Percentiles rank a stretch among this genome's conserved stretches.
phyloP scores from a whole-genome alignment of 495 filamentous ascomycete species.

The Daldinia childiae region DNA sequence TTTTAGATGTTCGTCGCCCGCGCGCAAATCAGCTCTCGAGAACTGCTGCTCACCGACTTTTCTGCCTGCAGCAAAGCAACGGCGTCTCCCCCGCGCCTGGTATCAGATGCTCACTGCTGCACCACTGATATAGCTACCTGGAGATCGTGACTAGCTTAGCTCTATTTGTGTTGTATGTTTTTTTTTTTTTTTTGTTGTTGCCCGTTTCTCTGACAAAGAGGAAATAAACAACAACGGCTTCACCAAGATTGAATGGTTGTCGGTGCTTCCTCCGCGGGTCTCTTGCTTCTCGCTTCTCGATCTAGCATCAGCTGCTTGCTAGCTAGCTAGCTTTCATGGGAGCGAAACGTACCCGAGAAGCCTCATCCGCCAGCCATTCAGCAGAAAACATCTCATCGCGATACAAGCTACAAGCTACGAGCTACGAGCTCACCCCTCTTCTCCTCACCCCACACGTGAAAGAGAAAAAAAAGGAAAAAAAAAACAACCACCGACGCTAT shows the following conservation, averaged over 20 bases:
- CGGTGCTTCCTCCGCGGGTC: slow-evolving; percentile 2
- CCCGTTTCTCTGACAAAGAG: slow-evolving; percentile 7
- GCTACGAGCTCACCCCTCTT: slow-evolving; percentile 10
- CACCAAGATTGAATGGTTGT: background rate
- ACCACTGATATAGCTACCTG: slow-evolving; percentile 2
- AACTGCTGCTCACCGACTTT: slow-evolving; percentile 40
- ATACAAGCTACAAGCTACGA: slow-evolving; percentile 1
- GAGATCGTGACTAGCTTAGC: slow-evolving; percentile 12
- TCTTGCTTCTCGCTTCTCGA: background rate
- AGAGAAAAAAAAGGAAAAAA: background rate
- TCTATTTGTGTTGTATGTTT: background rate
- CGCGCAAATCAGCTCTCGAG: slow-evolving; percentile 41
- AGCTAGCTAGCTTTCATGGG: slow-evolving; percentile 29
- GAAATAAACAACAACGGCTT: background rate
- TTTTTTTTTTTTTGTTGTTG: too few relatives aligned
- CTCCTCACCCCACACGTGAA: slow-evolving; percentile 10
- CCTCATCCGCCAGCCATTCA: background rate
- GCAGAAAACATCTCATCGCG: background rate
- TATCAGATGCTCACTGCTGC: slow-evolving; percentile 39
- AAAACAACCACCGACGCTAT: slow-evolving; percentile 19
- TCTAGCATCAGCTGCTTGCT: slow-evolving; percentile 29
- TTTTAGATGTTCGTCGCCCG: slow-evolving; percentile 30
- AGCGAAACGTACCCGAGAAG: background rate
- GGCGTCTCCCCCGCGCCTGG: slow-evolving; percentile 38
- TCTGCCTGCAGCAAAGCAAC: slow-evolving; percentile 28